Evolutionary conservation across 192 early-diverging fungal species (phyloP).

Genomic region (Podochytrium sp.): DNA sequence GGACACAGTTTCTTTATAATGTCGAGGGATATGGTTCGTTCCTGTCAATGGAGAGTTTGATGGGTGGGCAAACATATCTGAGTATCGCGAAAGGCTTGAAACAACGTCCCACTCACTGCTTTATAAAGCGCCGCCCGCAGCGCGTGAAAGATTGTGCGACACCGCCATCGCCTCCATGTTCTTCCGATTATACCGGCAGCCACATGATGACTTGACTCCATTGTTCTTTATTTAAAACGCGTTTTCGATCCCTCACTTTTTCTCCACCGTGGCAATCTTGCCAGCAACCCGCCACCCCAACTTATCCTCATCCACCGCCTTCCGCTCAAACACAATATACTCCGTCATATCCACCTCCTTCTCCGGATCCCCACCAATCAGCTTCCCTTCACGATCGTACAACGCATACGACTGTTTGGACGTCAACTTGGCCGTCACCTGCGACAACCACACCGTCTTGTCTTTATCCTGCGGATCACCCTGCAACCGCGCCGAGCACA

Average conservation of each 20-base stretch:
- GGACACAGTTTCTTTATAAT: slow-evolving; percentile 50
- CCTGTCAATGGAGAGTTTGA: slow-evolving; percentile 27
- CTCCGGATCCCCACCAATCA: slow-evolving; percentile 31
- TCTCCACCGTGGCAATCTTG: slow-evolving; percentile 20
- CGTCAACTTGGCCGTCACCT: slow-evolving; percentile 11
- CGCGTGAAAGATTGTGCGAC: slow-evolving; percentile 38
- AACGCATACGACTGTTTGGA: slow-evolving; percentile 26
- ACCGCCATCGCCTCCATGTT: slow-evolving; percentile 39
- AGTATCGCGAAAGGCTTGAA: too few species aligned
- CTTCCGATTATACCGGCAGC: slow-evolving; percentile 39
- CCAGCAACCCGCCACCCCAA: slow-evolving; percentile 26
- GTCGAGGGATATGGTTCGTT: slow-evolving; percentile 50
- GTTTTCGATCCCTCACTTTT: too few species aligned
- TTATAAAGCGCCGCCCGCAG: slow-evolving; percentile 42
- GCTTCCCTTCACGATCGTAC: background rate
- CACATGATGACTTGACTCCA: background rate
- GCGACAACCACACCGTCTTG: background rate
- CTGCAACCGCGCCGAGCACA: slow-evolving; percentile 2
- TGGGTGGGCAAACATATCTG: too few species aligned
- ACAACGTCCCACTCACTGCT: slow-evolving; percentile 31
- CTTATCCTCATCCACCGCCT: background rate
- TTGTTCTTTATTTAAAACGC: background rate
- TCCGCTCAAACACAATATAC: slow-evolving; percentile 33
- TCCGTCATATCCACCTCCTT: slow-evolving; percentile 14
- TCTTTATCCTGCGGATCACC: background rate